These are phyloP conservation scores for Wickerhamiella australiensis DNA, from an alignment of 805 yeast genomes.

Conservation along the genomic window DNA sequence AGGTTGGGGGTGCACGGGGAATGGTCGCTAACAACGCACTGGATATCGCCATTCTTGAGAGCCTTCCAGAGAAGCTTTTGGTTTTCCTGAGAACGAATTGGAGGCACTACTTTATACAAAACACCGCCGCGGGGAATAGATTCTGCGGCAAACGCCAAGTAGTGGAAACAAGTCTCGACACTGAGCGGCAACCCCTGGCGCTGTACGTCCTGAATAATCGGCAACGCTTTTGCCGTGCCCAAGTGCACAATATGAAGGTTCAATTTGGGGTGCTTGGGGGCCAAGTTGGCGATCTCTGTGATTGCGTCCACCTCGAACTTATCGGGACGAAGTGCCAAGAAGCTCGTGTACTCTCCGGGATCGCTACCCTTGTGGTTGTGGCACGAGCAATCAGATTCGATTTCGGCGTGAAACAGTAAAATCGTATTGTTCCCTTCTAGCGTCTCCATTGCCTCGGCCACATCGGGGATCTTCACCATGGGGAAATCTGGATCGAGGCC, in stretches of 20 bases:
- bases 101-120: constrained; percentile 89
- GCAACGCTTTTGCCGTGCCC: constrained; percentile 75
- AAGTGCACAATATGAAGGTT: constrained; percentile 78
- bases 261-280: constrained; percentile 33
- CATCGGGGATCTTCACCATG: constrained; percentile 53
- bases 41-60: constrained; percentile 47
- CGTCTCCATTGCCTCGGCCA: constrained; percentile 49
- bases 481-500: constrained; percentile 97
- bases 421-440: constrained; percentile 56
- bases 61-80: constrained; percentile 70
- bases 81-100: constrained; percentile 68
- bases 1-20: constrained; percentile 92
- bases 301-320: constrained; percentile 78
- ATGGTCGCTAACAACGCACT: constrained; percentile 88
- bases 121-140: constrained; percentile 65
- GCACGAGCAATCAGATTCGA: constrained; percentile 39
- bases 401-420: constrained; percentile 88
- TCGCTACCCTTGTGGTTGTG: constrained; percentile 26
- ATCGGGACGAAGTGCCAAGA: constrained; percentile 80
- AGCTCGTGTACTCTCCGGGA: constrained; percentile 56
- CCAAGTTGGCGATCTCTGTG: constrained; percentile 51
- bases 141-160: constrained; percentile 67
- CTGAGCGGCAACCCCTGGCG: constrained; percentile 35
- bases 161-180: constrained; percentile 93
- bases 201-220: constrained; percentile 56